A percentile compares a stretch with the other conserved stretches of the same genome.
phyloP scores from a whole-genome alignment of 768 basidiomycete genomes.

The Sarcodon sp. region DNA sequence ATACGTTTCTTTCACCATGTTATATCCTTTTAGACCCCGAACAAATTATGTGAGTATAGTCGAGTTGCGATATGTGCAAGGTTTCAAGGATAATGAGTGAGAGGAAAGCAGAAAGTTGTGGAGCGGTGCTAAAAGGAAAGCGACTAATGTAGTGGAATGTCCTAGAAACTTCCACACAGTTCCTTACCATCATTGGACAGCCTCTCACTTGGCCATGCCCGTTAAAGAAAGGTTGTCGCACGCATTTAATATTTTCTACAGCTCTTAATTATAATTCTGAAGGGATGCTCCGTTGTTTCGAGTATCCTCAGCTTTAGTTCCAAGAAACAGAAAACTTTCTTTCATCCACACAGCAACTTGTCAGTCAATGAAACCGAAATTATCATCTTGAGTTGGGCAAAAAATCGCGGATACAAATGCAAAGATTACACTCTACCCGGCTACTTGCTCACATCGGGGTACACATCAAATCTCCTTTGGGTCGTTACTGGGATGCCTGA shows the following conservation, averaged over 20 bases:
- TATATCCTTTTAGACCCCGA: conserved; percentile 4
- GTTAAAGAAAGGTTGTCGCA: no score
- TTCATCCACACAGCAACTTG: no score
- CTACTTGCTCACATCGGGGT: conserved; percentile 49
- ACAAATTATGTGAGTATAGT: conserved; percentile 6
- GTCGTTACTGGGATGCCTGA: conserved; percentile 83
- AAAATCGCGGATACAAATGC: background rate
- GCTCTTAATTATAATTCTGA: no score
- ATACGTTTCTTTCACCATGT: conserved; percentile 65
- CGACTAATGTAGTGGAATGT: conserved; percentile 21
- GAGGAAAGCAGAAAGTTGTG: conserved; percentile 3
- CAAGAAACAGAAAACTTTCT: no score
- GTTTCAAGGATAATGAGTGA: conserved; percentile 4
- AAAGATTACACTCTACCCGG: no score
- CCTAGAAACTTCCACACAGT: conserved; percentile 21
- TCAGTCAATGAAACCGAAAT: background rate
- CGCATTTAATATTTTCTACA: no score
- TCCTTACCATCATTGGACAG: conserved; percentile 1
- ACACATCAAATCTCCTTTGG: conserved; percentile 90
- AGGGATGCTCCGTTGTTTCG: no score
- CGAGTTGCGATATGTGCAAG: conserved; percentile 4
- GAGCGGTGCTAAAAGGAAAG: conserved; percentile 6
- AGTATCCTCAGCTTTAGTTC: no score
- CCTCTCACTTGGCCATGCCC: no score
- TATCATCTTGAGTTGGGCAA: conserved; percentile 3